A percentile compares a stretch with the other conserved stretches of the same genome.
Evolutionary conservation across 2,329 filamentous ascomycete genomes (phyloP).

Genomic region (Parascedosporium putredinis): DNA sequence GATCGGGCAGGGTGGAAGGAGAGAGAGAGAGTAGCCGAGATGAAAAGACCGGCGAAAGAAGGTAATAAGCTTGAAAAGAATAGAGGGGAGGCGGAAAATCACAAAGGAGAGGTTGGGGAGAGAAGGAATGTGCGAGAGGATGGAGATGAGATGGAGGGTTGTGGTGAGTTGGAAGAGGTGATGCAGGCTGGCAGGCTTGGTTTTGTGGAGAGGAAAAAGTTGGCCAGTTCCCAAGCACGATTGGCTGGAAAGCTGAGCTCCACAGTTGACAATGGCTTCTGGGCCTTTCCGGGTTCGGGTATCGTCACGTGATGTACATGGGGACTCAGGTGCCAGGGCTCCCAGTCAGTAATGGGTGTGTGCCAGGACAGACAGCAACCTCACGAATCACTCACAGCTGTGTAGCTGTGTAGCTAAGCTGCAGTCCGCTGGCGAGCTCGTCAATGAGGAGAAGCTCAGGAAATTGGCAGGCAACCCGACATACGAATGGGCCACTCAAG

Average conservation of each 20-base stretch:
- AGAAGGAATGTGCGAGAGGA: constrained; percentile 2
- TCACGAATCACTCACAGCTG: too few species aligned
- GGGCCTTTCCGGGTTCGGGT: neutral
- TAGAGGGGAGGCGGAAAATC: too few species aligned
- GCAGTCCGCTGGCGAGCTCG: too few species aligned
- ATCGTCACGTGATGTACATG: neutral
- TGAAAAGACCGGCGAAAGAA: constrained; percentile 21
- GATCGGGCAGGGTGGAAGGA: constrained; percentile 11
- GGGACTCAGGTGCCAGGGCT: neutral
- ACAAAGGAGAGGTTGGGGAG: constrained; percentile 7
- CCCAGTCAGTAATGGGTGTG: too few species aligned
- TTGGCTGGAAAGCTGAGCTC: neutral
- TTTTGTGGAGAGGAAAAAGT: constrained; percentile 3
- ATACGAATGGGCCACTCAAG: too few species aligned
- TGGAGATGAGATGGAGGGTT: constrained; percentile 6
- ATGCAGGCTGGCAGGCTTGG: constrained; percentile 2
- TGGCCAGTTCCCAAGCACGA: neutral
- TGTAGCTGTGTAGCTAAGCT: too few species aligned
- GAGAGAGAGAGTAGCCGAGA: constrained; percentile 17
- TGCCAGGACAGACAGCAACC: too few species aligned
- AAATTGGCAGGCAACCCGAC: too few species aligned
- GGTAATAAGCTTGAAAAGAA: constrained; percentile 3
- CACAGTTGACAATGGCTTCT: neutral
- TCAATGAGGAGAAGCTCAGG: too few species aligned
- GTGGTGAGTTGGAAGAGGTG: constrained; percentile 3